phyloP scores from a whole-genome alignment of 352 stramenopile genomes.

The Pythium folliculosum region DNA sequence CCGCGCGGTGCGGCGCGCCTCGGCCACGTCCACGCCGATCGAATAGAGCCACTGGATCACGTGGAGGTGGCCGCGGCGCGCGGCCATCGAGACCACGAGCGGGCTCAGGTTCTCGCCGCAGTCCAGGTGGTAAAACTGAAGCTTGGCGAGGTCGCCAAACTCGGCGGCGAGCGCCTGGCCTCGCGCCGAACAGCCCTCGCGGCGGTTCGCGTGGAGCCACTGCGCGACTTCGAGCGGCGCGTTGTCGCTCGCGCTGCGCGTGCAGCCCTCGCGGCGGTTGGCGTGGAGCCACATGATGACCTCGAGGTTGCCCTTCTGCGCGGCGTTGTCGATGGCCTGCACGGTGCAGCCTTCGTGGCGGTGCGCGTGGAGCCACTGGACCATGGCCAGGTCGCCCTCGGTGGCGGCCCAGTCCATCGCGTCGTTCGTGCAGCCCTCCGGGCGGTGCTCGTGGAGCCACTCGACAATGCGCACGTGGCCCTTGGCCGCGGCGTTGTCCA shows the following conservation, averaged over 20 bases:
- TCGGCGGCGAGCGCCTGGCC: conserved; percentile 24
- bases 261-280: conserved; percentile 33
- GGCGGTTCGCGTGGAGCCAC: conserved; percentile 31
- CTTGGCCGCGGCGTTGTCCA: conserved; percentile 29
- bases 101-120: conserved; percentile 25
- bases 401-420: conserved; percentile 33
- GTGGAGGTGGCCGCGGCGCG: conserved; percentile 30
- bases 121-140: conserved; percentile 33
- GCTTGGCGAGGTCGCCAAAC: conserved; percentile 29
- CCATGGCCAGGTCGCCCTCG: conserved; percentile 24
- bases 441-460: conserved; percentile 32
- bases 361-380: conserved; percentile 36
- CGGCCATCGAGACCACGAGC: conserved; percentile 21
- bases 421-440: conserved; percentile 32
- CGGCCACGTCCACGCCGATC: conserved; percentile 28
- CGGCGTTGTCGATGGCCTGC: conserved; percentile 34
- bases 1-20: conserved; percentile 20
- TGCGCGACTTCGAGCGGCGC: conserved; percentile 30
- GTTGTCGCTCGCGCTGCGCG: conserved; percentile 29
- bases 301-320: conserved; percentile 28
- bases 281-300: conserved; percentile 34
- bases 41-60: conserved; percentile 37
- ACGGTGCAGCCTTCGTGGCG: conserved; percentile 32
- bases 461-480: conserved; percentile 30
- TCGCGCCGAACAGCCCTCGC: conserved; percentile 26